Base-by-base conservation (phyloP, 441 rosid species). In the Populus hybrid region DNA sequence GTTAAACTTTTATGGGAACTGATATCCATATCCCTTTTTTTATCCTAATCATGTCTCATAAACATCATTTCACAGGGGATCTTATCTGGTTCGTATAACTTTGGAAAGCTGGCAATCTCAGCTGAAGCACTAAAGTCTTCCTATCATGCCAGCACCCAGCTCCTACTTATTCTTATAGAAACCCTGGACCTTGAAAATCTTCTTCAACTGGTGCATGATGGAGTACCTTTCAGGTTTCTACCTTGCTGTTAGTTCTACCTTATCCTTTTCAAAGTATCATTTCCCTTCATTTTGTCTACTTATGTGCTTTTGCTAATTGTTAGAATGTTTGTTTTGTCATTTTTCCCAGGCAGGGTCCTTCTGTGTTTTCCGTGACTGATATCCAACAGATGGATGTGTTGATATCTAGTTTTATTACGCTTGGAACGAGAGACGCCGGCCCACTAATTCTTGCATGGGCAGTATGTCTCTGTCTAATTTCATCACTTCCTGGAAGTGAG, bases 371-470 rank as follows among this genome's bases (percentile, higher is more conserved):
- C 67, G 73, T 89, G 77, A 79, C 79, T 64, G 97, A 97, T 84
- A 87, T 97, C 66, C 97, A 89, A 85, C 94, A 95, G 89, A 95
- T 97, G 91, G 99, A 97, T 85, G 87, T 90, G 70, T 74, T 90
- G 69, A 79, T 97, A 81, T 92, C 99, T 61, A 85, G 92, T 89
- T 82, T 94, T 80, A 81, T 84, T 86, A 82, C 85, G 67, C 83
- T 84, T 66, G 95, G 90, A 83, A 84, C 83, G 85, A 92, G 87
- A 89, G 98, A 95, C 81, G 87, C 91, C 46, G 97, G 97, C 69
- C 93, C 94, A 1, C 85, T 97, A 64, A 77, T 93, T 82, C 92
- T 94, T 78, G 85, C 97, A 30, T 97, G 99, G 99, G 99, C 98
- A 18, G 98, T 91, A 70, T 97, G 90, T 84, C 87, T 97, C 81